Percentiles rank a stretch among this genome's conserved stretches.
These are phyloP conservation scores for Chimonanthus salicifolius DNA, from an alignment of 164 flowering plant species.

Conservation along the genomic window DNA sequence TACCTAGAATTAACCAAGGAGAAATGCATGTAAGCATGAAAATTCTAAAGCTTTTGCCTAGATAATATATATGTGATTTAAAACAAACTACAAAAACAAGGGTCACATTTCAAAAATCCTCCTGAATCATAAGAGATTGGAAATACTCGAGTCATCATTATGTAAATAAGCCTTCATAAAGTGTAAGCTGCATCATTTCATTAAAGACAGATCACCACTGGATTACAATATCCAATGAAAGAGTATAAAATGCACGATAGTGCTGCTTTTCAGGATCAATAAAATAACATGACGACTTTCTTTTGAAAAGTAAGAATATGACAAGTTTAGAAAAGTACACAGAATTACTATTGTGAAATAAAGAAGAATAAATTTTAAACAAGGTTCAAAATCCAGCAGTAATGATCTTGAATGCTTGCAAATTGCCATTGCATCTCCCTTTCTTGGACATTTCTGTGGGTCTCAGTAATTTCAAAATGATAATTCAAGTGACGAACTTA, in stretches of 20 bases:
- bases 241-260: no score
- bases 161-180: no score
- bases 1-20: conserved; percentile 38
- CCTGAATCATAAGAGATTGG: neutral
- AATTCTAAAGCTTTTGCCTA: neutral
- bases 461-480: neutral
- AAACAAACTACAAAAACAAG: neutral
- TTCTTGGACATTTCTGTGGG: no score
- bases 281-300: no score
- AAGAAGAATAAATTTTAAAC: neutral
- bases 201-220: neutral
- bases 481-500: neutral
- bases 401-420: neutral
- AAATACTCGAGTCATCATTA: neutral
- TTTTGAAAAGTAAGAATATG: neutral
- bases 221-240: neutral
- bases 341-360: no score
- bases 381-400: neutral
- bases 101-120: neutral
- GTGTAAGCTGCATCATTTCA: neutral
- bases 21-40: neutral
- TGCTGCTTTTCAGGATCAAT: no score
- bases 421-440: neutral
- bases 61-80: neutral
- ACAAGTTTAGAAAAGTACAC: neutral